phyloP scores from a whole-genome alignment of 2,329 filamentous ascomycete species.

The Xenosphaeropsis pyriputrescens region DNA sequence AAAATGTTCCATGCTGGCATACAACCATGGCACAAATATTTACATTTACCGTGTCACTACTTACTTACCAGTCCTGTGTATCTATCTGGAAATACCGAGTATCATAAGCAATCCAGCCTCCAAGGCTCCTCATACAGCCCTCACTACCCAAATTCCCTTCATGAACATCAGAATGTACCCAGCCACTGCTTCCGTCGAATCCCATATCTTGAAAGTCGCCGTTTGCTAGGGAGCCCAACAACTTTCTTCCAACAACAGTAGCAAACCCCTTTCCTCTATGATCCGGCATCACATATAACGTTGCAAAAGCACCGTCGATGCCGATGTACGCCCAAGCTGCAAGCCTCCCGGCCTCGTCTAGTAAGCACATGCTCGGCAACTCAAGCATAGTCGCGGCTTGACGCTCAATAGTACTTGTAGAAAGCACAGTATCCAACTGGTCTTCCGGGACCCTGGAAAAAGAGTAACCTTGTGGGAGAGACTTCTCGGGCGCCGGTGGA shows the following conservation, averaged over 20 bases:
- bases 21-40: too few relatives aligned
- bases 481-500: too few relatives aligned
- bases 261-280: constrained; percentile 13
- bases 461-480: constrained; percentile 7
- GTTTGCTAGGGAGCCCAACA: constrained; percentile 6
- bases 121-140: constrained; percentile 14
- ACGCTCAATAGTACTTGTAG: constrained; percentile 13
- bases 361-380: constrained; percentile 11
- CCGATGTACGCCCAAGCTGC: constrained; percentile 16
- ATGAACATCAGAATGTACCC: constrained; percentile 15
- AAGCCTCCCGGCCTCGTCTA: constrained; percentile 6
- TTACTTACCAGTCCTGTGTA: background rate
- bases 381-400: constrained; percentile 9
- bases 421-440: constrained; percentile 12
- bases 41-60: too few relatives aligned
- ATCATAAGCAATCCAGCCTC: constrained; percentile 5
- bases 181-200: constrained; percentile 12
- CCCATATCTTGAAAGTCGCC: constrained; percentile 13
- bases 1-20: too few relatives aligned
- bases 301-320: constrained; percentile 14
- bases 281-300: constrained; percentile 14
- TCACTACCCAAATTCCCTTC: constrained; percentile 15
- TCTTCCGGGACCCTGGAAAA: constrained; percentile 10
- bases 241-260: constrained; percentile 9
- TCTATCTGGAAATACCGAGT: constrained; percentile 14